Conservation (phyloP, 371 early-diverging fungal genomes). For the Dichotomocladium elegans region DNA sequence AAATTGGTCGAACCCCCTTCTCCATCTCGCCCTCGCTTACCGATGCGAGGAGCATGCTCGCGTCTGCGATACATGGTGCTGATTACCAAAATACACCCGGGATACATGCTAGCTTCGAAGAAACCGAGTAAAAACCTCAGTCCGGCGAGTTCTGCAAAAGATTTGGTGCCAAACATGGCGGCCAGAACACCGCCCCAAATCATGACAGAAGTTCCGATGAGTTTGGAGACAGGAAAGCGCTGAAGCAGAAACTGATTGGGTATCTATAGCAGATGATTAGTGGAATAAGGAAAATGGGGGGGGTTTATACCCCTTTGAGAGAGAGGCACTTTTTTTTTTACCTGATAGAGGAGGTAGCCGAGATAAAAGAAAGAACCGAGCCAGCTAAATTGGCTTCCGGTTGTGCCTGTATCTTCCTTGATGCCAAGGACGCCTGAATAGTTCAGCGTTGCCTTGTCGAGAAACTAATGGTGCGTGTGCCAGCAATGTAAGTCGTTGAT, state of each 20-base stretch:
- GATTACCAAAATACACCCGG: conserved; percentile 22
- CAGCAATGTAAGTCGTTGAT: background rate
- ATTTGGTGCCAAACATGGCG: conserved; percentile 14
- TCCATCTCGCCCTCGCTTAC: no score
- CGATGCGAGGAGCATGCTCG: conserved; percentile 21
- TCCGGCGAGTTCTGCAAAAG: conserved; percentile 26
- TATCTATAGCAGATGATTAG: conserved; percentile 13
- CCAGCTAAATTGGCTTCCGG: conserved; percentile 16
- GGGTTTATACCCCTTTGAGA: no score
- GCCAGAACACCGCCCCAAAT: conserved; percentile 26
- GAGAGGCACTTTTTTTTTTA: conserved; percentile 4
- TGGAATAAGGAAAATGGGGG: no score
- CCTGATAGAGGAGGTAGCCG: conserved; percentile 28
- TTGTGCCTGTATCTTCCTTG: conserved; percentile 14
- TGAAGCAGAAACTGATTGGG: conserved; percentile 28
- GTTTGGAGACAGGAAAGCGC: conserved; percentile 17
- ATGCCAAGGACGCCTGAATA: conserved; percentile 21
- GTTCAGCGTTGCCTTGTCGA: conserved; percentile 28
- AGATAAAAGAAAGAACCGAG: conserved; percentile 31
- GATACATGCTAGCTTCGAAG: conserved; percentile 28
- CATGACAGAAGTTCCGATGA: conserved; percentile 19
- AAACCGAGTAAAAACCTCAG: conserved; percentile 26
- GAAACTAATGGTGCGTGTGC: conserved; percentile 23
- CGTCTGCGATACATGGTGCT: conserved; percentile 21
- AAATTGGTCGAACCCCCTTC: no score